These are phyloP conservation scores for Trichoderma sp. DNA, from an alignment of 2,329 filamentous ascomycete genomes.

Conservation along the genomic window DNA sequence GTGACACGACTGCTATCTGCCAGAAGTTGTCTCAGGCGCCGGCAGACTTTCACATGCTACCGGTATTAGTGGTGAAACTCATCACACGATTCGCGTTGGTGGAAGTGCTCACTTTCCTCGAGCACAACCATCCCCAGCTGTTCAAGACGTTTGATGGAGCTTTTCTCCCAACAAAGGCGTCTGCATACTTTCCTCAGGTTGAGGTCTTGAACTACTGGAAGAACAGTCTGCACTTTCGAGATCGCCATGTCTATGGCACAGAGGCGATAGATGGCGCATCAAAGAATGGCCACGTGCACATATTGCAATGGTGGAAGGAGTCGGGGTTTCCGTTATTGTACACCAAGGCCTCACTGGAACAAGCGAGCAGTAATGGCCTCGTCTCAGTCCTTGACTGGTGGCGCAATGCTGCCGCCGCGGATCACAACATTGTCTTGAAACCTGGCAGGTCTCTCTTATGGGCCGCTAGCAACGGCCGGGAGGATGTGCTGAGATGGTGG, in stretches of 20 bases:
- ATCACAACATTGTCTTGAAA: slow-evolving; percentile 65
- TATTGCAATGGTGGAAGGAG: slow-evolving; percentile 90
- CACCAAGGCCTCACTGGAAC: slow-evolving; percentile 83
- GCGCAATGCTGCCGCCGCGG: slow-evolving; percentile 68
- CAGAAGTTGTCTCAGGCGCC: slow-evolving; percentile 72
- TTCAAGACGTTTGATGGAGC: slow-evolving; percentile 87
- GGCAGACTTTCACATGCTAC: slow-evolving; percentile 70
- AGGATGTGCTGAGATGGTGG: slow-evolving; percentile 84
- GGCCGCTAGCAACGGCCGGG: slow-evolving; percentile 80
- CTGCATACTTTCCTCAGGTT: slow-evolving; percentile 78
- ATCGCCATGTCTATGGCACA: slow-evolving; percentile 76
- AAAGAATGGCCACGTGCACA: slow-evolving; percentile 78
- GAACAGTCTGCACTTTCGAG: slow-evolving; percentile 76
- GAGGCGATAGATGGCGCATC: slow-evolving; percentile 89
- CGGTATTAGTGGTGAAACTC: slow-evolving; percentile 79
- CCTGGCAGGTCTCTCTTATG: slow-evolving; percentile 83
- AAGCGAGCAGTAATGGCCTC: slow-evolving; percentile 81
- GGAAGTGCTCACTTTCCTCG: slow-evolving; percentile 71
- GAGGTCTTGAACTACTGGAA: slow-evolving; percentile 92
- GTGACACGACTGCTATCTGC: slow-evolving; percentile 70
- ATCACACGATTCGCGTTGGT: slow-evolving; percentile 90
- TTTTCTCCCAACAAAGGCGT: slow-evolving; percentile 84
- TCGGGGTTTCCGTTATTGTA: slow-evolving; percentile 78
- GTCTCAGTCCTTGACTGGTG: slow-evolving; percentile 92
- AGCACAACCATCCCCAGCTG: slow-evolving; percentile 66